Conservation (phyloP, 2,329 filamentous ascomycete species). For the Scedosporium minutisporum region DNA sequence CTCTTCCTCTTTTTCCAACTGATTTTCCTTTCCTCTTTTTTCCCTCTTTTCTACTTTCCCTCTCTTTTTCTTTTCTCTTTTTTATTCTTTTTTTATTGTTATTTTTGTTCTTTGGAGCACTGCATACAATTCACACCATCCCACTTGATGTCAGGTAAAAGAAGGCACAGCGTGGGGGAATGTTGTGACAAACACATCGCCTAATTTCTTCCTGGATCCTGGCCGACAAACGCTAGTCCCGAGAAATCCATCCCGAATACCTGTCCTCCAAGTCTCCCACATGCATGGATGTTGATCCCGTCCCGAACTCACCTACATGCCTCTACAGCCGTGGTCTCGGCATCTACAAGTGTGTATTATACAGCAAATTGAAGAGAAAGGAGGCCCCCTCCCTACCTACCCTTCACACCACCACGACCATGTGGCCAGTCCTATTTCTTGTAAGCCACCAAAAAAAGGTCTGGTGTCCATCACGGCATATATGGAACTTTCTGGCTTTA, state of each 20-base stretch:
- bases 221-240: neutral
- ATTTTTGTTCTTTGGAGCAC: neutral
- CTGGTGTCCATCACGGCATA: neutral
- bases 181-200: neutral
- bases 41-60: too few relatives aligned
- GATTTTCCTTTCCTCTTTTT: too few relatives aligned
- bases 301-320: neutral
- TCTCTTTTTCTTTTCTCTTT: neutral
- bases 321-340: neutral
- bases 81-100: neutral
- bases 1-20: too few relatives aligned
- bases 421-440: neutral
- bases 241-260: neutral
- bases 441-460: neutral
- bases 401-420: neutral
- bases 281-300: neutral
- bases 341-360: neutral
- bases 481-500: neutral
- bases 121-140: neutral
- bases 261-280: neutral
- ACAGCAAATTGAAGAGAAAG: neutral
- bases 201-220: neutral
- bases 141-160: neutral
- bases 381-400: neutral
- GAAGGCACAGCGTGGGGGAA: constrained; percentile 1